Conservation (phyloP, 805 yeast species). For the Hanseniaspora hatyaiensis region DNA sequence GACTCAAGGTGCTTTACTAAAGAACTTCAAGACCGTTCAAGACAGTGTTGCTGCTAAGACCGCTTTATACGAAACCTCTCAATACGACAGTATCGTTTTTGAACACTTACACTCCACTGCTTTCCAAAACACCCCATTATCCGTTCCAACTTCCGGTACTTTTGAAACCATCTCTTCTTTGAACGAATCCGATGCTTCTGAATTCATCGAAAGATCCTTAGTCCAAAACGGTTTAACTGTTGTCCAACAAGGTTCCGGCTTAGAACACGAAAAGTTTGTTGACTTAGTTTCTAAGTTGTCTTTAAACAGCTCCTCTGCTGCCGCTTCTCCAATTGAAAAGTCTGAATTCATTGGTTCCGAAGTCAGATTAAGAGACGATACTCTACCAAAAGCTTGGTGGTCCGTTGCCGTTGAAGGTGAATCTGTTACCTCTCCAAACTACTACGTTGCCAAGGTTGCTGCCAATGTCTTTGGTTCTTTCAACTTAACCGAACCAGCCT, state of each 20-base stretch:
- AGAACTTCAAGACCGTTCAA: slow-evolving; percentile 3
- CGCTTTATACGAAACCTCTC: slow-evolving; percentile 43
- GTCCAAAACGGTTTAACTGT: slow-evolving; percentile 56
- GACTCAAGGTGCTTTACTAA: slow-evolving; percentile 35
- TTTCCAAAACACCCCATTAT: slow-evolving; percentile 74
- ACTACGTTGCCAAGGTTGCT: slow-evolving; percentile 62
- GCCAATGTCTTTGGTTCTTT: slow-evolving; percentile 49
- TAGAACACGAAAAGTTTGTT: slow-evolving; percentile 57
- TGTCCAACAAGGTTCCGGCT: slow-evolving; percentile 46
- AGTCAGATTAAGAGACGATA: slow-evolving; percentile 79
- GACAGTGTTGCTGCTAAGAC: slow-evolving; percentile 35
- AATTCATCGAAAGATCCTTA: slow-evolving; percentile 46
- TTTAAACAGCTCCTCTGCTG: slow-evolving; percentile 36
- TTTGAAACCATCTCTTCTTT: slow-evolving; percentile 49
- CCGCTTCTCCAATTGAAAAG: slow-evolving; percentile 38
- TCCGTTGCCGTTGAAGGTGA: slow-evolving; percentile 69
- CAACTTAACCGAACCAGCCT: slow-evolving; percentile 42
- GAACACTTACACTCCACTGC: slow-evolving; percentile 76
- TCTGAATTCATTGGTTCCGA: slow-evolving; percentile 75
- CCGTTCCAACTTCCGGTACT: slow-evolving; percentile 68
- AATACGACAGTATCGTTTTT: slow-evolving; percentile 44
- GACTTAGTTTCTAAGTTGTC: slow-evolving; percentile 48
- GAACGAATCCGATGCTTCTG: slow-evolving; percentile 45
- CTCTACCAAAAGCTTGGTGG: slow-evolving; percentile 67
- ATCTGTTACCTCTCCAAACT: slow-evolving; percentile 49